Percentiles rank a stretch among this genome's conserved stretches.
Evolutionary conservation across 2,329 filamentous ascomycete genomes (phyloP).

Genomic region (Westerdykella sp.): DNA sequence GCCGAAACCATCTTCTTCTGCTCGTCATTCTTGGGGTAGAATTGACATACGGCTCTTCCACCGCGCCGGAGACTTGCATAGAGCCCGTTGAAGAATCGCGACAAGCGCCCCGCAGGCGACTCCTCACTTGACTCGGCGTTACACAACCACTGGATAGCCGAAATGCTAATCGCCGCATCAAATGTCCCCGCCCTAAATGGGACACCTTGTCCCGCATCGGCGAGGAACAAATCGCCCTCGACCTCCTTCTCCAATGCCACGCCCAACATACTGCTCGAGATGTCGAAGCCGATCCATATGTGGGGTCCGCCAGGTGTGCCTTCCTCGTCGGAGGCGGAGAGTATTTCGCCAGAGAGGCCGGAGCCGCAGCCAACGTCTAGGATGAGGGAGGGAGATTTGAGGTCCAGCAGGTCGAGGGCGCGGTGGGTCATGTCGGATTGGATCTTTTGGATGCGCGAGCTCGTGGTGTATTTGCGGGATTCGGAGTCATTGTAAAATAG

Average conservation of each 20-base stretch:
- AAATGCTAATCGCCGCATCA: slow-evolving; percentile 91
- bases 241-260: slow-evolving; percentile 86
- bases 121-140: slow-evolving; percentile 89
- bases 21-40: slow-evolving; percentile 92
- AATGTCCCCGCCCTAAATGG: slow-evolving; percentile 90
- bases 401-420: slow-evolving; percentile 83
- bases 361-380: slow-evolving; percentile 97
- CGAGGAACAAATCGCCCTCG: slow-evolving; percentile 87
- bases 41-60: slow-evolving; percentile 88
- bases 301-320: slow-evolving; percentile 70
- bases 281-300: slow-evolving; percentile 95
- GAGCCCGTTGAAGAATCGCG: slow-evolving; percentile 85
- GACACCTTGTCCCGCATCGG: slow-evolving; percentile 91
- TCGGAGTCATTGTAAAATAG: slow-evolving; percentile 96
- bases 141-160: slow-evolving; percentile 96
- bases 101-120: slow-evolving; percentile 67
- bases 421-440: slow-evolving; percentile 92
- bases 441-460: slow-evolving; percentile 89
- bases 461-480: slow-evolving; percentile 93
- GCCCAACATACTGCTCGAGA: slow-evolving; percentile 93
- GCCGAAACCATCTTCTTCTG: slow-evolving; percentile 88
- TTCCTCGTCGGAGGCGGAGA: slow-evolving; percentile 62
- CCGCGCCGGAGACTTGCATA: slow-evolving; percentile 80
- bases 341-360: slow-evolving; percentile 88
- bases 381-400: slow-evolving; percentile 73